Percentiles rank a stretch among this genome's conserved stretches.
Evolutionary conservation across 2,329 filamentous ascomycete genomes (phyloP).

Genomic region (Juglanconis oblonga): DNA sequence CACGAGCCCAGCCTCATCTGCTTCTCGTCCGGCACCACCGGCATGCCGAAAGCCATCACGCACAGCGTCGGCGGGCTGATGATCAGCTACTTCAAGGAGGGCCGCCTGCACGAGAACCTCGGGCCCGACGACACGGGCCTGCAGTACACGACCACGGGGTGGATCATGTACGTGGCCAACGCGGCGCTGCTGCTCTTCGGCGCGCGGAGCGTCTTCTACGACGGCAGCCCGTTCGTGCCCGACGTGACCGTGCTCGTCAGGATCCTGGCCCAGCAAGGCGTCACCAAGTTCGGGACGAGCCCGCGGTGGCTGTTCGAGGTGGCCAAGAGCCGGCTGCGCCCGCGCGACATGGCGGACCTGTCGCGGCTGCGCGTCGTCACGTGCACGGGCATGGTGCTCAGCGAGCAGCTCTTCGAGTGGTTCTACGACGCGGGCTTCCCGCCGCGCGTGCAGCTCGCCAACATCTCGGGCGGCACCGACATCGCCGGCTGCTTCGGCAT

Average conservation of each 20-base stretch:
- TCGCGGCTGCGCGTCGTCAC: too few species aligned
- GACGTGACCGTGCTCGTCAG: slow-evolving; percentile 59
- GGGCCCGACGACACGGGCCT: slow-evolving; percentile 70
- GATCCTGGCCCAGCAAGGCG: slow-evolving; percentile 72
- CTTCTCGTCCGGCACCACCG: slow-evolving; percentile 89
- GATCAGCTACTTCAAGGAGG: slow-evolving; percentile 96
- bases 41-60: slow-evolving; percentile 86
- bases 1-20: slow-evolving; percentile 69
- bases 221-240: slow-evolving; percentile 85
- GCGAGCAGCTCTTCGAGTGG: slow-evolving; percentile 61
- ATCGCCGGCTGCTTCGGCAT: slow-evolving; percentile 94
- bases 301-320: too few species aligned
- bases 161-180: slow-evolving; percentile 99
- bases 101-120: slow-evolving; percentile 82
- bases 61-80: slow-evolving; percentile 88
- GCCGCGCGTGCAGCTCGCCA: slow-evolving; percentile 75
- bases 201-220: slow-evolving; percentile 81
- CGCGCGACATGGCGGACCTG: too few species aligned
- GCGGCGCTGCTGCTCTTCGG: slow-evolving; percentile 82
- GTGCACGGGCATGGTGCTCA: too few species aligned
- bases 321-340: too few species aligned
- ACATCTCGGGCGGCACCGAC: slow-evolving; percentile 94
- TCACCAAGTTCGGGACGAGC: slow-evolving; percentile 86
- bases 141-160: slow-evolving; percentile 92
- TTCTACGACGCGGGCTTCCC: slow-evolving; percentile 79